Evolutionary conservation across 176 grass and related monocot species (phyloP).

Genomic region (Triticum monococcum): DNA sequence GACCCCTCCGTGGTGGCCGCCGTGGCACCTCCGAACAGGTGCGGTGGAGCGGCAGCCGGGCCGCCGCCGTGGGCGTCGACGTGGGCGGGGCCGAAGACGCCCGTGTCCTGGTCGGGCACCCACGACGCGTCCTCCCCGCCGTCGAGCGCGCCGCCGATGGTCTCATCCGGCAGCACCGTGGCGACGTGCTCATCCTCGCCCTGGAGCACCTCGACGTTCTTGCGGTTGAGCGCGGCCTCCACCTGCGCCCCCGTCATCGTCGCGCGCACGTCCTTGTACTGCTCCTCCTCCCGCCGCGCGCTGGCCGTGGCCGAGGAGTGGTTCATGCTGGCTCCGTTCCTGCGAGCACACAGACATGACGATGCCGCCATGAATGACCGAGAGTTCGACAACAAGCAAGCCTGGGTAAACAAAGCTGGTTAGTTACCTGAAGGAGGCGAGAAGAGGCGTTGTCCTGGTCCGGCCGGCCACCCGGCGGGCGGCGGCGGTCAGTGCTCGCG

Average conservation of each 20-base stretch:
- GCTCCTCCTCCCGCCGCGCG: neutral
- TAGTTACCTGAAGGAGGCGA: slow-evolving; percentile 21
- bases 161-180: slow-evolving; percentile 9
- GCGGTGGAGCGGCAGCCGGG: neutral
- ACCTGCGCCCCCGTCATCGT: neutral
- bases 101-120: slow-evolving; percentile 45
- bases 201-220: slow-evolving; percentile 38
- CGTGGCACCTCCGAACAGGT: neutral
- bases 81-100: slow-evolving; percentile 34
- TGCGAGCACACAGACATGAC: neutral
- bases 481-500: neutral
- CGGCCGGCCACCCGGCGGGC: neutral
- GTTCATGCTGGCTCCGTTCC: neutral
- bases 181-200: slow-evolving; percentile 13
- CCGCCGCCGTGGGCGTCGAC: neutral
- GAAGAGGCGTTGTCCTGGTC: neutral
- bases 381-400: too few relatives aligned
- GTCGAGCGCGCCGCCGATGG: neutral
- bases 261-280: neutral
- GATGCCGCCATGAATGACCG: neutral
- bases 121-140: slow-evolving; percentile 11
- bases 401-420: neutral
- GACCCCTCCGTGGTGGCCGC: too few relatives aligned
- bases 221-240: slow-evolving; percentile 40
- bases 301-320: neutral